Percentiles rank a stretch among this genome's conserved stretches.
Conservation (phyloP, 2,329 filamentous ascomycete species). For the Sclerotiophoma versabilis region DNA sequence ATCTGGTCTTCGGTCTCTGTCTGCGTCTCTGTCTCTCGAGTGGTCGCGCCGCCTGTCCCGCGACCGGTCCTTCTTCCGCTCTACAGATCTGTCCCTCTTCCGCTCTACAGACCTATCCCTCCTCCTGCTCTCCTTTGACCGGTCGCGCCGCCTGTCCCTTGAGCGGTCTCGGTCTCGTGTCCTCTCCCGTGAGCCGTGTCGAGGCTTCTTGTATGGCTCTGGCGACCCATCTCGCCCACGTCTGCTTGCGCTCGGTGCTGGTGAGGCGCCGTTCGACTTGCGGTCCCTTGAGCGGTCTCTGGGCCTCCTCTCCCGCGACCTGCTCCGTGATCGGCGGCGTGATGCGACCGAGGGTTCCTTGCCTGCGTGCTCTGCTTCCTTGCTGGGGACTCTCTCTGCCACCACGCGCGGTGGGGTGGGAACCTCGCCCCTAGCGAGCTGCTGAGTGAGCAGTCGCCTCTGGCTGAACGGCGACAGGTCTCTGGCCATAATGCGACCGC, state of each 20-base stretch:
- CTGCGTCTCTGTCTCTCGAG: slow-evolving; percentile 28
- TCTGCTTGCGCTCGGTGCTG: slow-evolving; percentile 15
- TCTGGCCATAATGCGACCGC: slow-evolving; percentile 29
- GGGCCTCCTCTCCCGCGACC: slow-evolving; percentile 19
- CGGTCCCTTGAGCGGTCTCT: slow-evolving; percentile 21
- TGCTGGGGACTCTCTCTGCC: slow-evolving; percentile 18
- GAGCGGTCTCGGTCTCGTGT: slow-evolving; percentile 25
- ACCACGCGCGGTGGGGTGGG: slow-evolving; percentile 25
- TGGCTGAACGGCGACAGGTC: slow-evolving; percentile 45
- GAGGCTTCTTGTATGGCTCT: slow-evolving; percentile 39
- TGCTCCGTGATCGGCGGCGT: slow-evolving; percentile 25
- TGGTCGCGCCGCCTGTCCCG: slow-evolving; percentile 15
- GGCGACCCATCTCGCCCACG: slow-evolving; percentile 31
- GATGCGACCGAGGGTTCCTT: slow-evolving; percentile 20
- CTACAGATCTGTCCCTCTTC: slow-evolving; percentile 20
- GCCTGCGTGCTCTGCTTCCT: slow-evolving; percentile 17
- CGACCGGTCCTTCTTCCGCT: slow-evolving; percentile 30
- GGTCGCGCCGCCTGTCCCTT: slow-evolving; percentile 26
- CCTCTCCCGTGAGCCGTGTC: slow-evolving; percentile 24
- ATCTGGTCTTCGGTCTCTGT: slow-evolving; percentile 17
- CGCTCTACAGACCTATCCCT: slow-evolving; percentile 21
- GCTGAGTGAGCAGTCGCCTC: slow-evolving; percentile 38
- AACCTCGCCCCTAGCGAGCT: slow-evolving; percentile 27
- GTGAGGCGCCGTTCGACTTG: slow-evolving; percentile 22
- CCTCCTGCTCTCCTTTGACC: slow-evolving; percentile 22